A percentile compares a stretch with the other conserved stretches of the same genome.
Evolutionary conservation across 306 rosid genomes (phyloP).

Genomic region (Castanea crenata): DNA sequence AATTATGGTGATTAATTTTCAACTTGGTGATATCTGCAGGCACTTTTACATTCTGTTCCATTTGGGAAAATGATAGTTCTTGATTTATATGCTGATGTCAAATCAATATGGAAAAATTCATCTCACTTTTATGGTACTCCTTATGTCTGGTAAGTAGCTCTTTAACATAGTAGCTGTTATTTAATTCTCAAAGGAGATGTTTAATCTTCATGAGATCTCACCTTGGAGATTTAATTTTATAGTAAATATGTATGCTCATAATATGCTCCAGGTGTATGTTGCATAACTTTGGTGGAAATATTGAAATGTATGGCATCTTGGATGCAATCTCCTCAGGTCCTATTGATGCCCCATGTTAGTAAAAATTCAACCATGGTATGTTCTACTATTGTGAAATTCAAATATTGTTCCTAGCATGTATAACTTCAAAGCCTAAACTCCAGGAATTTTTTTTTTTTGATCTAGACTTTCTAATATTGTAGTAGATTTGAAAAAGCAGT

Average conservation of each 20-base stretch:
- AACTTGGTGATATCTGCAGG: conserved; percentile 49
- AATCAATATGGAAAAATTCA: conserved; percentile 85
- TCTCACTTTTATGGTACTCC: conserved; percentile 92
- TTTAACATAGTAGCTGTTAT: conserved; percentile 6
- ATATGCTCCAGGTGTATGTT: conserved; percentile 72
- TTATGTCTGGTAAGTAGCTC: conserved; percentile 74
- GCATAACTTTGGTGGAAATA: conserved; percentile 95
- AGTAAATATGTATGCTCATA: neutral
- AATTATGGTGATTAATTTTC: neutral
- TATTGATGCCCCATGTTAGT: too few species aligned
- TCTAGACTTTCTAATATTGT: too few species aligned
- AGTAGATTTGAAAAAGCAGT: too few species aligned
- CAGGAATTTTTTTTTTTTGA: too few species aligned
- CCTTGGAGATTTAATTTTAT: neutral
- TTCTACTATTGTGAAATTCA: too few species aligned
- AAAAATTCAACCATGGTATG: too few species aligned
- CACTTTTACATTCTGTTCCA: conserved; percentile 91
- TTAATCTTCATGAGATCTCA: conserved; percentile 2
- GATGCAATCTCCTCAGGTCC: conserved; percentile 70
- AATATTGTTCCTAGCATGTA: too few species aligned
- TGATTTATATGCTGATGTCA: conserved; percentile 94
- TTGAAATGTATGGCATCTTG: conserved; percentile 92
- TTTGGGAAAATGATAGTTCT: conserved; percentile 93
- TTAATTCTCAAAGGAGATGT: conserved; percentile 2
- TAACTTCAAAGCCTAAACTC: too few species aligned